Conservation (phyloP, 1,284 basidiomycete genomes). For the Psilocybe mexicana region DNA sequence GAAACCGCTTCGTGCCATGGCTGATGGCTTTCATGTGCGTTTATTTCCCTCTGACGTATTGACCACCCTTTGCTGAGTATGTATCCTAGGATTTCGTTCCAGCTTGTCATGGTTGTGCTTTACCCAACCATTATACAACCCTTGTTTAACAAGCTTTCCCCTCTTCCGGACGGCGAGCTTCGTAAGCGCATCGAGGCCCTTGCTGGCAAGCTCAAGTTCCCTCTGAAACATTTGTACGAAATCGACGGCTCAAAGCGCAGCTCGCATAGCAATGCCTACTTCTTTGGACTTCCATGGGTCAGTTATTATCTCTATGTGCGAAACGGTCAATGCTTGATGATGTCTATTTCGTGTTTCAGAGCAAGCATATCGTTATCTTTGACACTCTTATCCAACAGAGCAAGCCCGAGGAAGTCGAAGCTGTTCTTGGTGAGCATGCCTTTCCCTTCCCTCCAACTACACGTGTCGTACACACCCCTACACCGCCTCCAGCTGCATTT, state of each 20-base stretch:
- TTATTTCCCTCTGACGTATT: not conserved
- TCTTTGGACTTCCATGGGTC: slow-evolving; percentile 92
- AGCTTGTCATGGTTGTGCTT: slow-evolving; percentile 81
- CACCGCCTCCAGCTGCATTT: not conserved
- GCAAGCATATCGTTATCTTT: slow-evolving; percentile 96
- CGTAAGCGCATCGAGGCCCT: slow-evolving; percentile 75
- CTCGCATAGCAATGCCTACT: slow-evolving; percentile 94
- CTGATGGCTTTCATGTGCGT: slow-evolving; percentile 82
- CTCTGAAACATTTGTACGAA: slow-evolving; percentile 92
- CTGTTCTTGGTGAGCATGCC: slow-evolving; percentile 58
- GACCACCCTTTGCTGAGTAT: not conserved
- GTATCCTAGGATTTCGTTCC: slow-evolving; percentile 70
- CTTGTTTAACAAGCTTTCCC: slow-evolving; percentile 95
- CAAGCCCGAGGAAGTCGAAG: slow-evolving; percentile 87
- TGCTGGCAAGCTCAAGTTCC: slow-evolving; percentile 85
- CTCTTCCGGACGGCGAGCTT: slow-evolving; percentile 75
- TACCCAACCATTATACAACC: slow-evolving; percentile 94
- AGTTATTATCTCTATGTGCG: slow-evolving; percentile 18
- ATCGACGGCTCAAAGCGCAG: slow-evolving; percentile 97
- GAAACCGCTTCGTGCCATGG: slow-evolving; percentile 86
- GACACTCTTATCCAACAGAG: slow-evolving; percentile 94
- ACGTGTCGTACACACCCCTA: not conserved
- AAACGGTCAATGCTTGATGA: not conserved
- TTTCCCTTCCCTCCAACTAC: not conserved
- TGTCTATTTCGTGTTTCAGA: slow-evolving; percentile 35